Conservation (phyloP, 2,329 filamentous ascomycete genomes). For the Chalara sp. region DNA sequence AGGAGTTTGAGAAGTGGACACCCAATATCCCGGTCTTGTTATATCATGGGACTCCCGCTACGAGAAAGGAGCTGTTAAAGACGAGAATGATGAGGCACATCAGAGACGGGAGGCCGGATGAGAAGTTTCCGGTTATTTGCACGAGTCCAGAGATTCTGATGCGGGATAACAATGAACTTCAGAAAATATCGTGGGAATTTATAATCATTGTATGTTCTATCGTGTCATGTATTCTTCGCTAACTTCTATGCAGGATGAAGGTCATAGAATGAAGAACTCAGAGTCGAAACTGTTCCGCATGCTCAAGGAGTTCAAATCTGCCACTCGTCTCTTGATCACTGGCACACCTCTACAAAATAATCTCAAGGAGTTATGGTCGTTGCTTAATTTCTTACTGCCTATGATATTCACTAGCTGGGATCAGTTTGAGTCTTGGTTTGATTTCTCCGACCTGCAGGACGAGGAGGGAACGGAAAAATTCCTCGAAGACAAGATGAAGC, state of each 20-base stretch:
- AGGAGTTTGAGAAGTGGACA: slow-evolving; percentile 87
- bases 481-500: slow-evolving; percentile 69
- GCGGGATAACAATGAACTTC: slow-evolving; percentile 75
- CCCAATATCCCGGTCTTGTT: slow-evolving; percentile 82
- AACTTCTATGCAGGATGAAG: slow-evolving; percentile 62
- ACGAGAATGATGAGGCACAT: slow-evolving; percentile 66
- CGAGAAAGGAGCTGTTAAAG: slow-evolving; percentile 69
- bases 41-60: slow-evolving; percentile 78
- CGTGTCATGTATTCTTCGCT: slow-evolving; percentile 4
- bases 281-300: slow-evolving; percentile 89
- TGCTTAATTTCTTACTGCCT: slow-evolving; percentile 88
- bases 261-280: slow-evolving; percentile 94
- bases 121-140: slow-evolving; percentile 82
- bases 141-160: slow-evolving; percentile 97
- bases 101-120: slow-evolving; percentile 47
- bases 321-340: slow-evolving; percentile 86
- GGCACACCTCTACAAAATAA: slow-evolving; percentile 96
- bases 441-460: slow-evolving; percentile 87
- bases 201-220: slow-evolving; percentile 72
- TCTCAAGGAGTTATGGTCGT: slow-evolving; percentile 86
- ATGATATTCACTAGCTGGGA: slow-evolving; percentile 91
- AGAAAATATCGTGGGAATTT: slow-evolving; percentile 88
- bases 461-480: slow-evolving; percentile 73
- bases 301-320: slow-evolving; percentile 79
- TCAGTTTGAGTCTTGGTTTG: slow-evolving; percentile 93